Conservation (phyloP, 345 rosid genomes). For the Streptanthus diversifolius region DNA sequence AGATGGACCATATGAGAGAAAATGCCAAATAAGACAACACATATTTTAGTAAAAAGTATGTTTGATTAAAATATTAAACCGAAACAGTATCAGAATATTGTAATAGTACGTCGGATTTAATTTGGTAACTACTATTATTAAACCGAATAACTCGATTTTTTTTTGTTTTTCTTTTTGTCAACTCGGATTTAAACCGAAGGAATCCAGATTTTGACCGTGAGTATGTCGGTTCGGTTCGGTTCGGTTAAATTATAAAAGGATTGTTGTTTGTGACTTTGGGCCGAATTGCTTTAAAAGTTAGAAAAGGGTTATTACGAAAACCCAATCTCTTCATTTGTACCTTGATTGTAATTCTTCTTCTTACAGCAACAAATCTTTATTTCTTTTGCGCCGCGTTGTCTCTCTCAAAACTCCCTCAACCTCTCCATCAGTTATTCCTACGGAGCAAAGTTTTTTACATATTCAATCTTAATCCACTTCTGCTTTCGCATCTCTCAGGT, state of each 20-base stretch:
- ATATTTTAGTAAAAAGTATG: no score
- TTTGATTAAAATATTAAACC: no score
- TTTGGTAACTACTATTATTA: no score
- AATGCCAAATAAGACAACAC: no score
- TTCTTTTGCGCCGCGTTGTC: slow-evolving; percentile 17
- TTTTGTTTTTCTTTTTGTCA: no score
- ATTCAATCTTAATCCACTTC: neutral
- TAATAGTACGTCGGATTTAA: no score
- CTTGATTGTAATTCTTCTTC: neutral
- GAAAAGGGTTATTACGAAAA: slow-evolving; percentile 10
- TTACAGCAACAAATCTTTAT: neutral
- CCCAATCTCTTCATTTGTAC: neutral
- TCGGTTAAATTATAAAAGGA: neutral
- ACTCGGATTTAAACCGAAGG: neutral
- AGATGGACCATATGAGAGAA: no score
- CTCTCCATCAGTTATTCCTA: slow-evolving; percentile 5
- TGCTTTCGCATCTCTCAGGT: slow-evolving; percentile 12
- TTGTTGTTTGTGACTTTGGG: neutral
- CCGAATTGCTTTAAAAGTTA: neutral
- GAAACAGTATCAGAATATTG: no score
- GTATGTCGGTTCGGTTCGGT: neutral
- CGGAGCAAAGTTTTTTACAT: neutral
- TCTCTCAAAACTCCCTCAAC: neutral
- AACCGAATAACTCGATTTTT: neutral
- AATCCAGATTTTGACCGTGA: neutral